Base-by-base conservation (phyloP, 495 filamentous ascomycete species). In the Hypoxylon crocopeplum region DNA sequence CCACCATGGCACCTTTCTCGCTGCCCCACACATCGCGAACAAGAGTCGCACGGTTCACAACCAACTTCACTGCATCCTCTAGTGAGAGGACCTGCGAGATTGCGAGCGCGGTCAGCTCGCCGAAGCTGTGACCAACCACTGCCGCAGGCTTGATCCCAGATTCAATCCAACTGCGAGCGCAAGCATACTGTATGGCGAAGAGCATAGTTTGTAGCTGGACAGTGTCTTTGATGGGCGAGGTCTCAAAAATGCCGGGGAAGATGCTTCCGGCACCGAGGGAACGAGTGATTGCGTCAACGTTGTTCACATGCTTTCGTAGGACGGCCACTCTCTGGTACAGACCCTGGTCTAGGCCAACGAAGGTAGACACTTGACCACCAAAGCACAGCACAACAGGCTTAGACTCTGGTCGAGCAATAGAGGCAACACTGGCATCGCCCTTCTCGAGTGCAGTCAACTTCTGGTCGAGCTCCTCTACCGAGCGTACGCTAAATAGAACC, bases 331-430 rank as follows among this genome's bases (percentile, higher is more conserved):
- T 38, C 2, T 78, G 65, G 25, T 75, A 82, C 1, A 82, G 6
- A 1, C 48, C 8, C 6, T 64, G 60, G 37, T 78, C 67, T 0
- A 85, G 50, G 0, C 80, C 79, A 0, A 84, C 59, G 17, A 51
- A 78, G 0, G 49, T 75, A 0, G 77, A 79, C 0, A 75, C 63
- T 52, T 86, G 82, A 5, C 81, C 82, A 2, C 82, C 81, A 38
- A 86, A 84, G 55, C 78, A 82, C 0, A 86, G 61, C 2, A 86
- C 60, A 0, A 83, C 71, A 0, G 81, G 76, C 6, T 70, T 46
- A 15, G 69, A 33, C 7, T 58, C 22, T 17, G 52, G 33, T 2
- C 49, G 61, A 20, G 29, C 15, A 32, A 34, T 50, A 3, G 48
- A 8, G 16, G 34, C 25, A 17, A 39, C 37, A 19, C 13, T 34